A percentile compares a stretch with the other conserved stretches of the same genome.
Evolutionary conservation across 441 rosid genomes (phyloP).

Genomic region (Geranium incanum): DNA sequence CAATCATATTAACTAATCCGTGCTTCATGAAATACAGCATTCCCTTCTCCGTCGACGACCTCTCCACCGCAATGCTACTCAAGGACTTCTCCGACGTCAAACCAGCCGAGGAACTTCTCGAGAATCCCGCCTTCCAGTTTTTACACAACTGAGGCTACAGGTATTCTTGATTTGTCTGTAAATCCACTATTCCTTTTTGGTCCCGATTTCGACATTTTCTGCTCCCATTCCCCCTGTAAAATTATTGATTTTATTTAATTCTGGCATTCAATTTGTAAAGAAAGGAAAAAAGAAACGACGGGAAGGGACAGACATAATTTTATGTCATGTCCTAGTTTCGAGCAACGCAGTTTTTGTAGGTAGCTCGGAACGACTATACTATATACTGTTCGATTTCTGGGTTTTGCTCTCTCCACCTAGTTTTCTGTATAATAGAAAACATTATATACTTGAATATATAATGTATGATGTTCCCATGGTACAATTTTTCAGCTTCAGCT

Average conservation of each 20-base stretch:
- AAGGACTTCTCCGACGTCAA: conserved; percentile 77
- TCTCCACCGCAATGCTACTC: conserved; percentile 69
- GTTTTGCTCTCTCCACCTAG: not conserved
- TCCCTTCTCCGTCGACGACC: conserved; percentile 90
- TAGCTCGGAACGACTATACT: conserved; percentile 14
- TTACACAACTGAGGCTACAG: conserved; percentile 48
- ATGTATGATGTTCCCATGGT: too few species aligned
- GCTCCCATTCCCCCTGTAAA: conserved; percentile 27
- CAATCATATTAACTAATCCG: conserved; percentile 16
- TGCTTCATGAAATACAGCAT: conserved; percentile 50
- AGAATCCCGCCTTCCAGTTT: conserved; percentile 83
- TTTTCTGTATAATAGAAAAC: not conserved
- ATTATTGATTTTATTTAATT: conserved; percentile 32
- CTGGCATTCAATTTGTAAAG: conserved; percentile 30
- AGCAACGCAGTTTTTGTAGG: conserved; percentile 21
- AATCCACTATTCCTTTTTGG: conserved; percentile 22
- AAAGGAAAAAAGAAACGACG: conserved; percentile 4
- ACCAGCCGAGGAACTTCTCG: conserved; percentile 83
- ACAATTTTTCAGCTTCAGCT: too few species aligned
- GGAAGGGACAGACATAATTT: conserved; percentile 22
- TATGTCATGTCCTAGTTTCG: conserved; percentile 20
- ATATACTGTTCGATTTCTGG: not conserved
- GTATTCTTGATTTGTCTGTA: conserved; percentile 24
- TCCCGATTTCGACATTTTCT: conserved; percentile 14
- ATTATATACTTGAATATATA: not conserved